Evolutionary conservation across 2,329 filamentous ascomycete genomes (phyloP).

Genomic region (Colletotrichum shisoi): DNA sequence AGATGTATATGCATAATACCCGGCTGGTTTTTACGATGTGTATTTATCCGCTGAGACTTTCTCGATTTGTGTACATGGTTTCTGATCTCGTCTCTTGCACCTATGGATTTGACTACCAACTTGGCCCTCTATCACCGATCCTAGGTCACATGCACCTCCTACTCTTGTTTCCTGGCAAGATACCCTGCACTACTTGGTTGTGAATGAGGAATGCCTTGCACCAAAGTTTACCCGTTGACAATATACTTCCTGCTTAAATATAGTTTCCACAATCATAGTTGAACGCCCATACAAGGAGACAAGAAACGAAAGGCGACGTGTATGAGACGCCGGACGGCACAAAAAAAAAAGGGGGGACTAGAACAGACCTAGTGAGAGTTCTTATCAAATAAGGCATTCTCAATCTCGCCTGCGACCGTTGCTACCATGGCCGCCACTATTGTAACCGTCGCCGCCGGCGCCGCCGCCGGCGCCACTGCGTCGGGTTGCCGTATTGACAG

Average conservation of each 20-base stretch:
- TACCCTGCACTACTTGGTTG: no score
- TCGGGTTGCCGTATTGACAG: conserved; percentile 28
- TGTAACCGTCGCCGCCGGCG: background rate
- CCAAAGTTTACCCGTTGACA: no score
- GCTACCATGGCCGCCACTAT: conserved; percentile 10
- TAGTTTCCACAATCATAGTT: no score
- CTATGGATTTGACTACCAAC: background rate
- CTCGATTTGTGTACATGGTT: background rate
- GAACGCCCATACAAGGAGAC: no score
- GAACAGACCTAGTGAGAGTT: background rate
- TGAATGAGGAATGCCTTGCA: no score
- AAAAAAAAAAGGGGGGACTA: background rate
- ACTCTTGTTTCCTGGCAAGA: no score
- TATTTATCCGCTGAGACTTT: no score
- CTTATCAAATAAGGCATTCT: background rate
- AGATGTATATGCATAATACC: background rate
- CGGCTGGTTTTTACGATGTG: background rate
- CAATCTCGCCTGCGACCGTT: conserved; percentile 13
- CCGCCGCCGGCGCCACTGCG: conserved; percentile 4
- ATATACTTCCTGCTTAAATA: no score
- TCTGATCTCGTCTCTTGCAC: background rate
- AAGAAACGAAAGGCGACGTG: no score
- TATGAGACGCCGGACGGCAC: no score
- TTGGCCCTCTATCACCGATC: background rate
- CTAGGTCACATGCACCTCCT: no score